phyloP scores from a whole-genome alignment of 2,329 filamentous ascomycete species.

The Ascochyta rabiei region DNA sequence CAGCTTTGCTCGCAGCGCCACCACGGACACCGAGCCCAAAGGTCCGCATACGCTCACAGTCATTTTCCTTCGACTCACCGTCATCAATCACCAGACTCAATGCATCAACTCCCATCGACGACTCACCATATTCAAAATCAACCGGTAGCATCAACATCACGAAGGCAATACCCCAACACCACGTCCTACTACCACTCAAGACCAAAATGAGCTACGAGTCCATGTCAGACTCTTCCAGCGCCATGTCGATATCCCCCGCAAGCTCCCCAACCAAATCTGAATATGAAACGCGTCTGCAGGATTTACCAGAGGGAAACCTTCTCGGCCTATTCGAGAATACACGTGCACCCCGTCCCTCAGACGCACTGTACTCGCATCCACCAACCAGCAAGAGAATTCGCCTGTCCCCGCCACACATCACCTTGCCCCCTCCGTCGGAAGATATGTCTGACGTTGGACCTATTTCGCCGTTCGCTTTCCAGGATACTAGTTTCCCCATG shows the following conservation, averaged over 20 bases:
- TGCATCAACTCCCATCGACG: conserved; percentile 39
- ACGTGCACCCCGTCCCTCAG: not conserved
- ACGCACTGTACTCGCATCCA: conserved; percentile 5
- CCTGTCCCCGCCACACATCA: not conserved
- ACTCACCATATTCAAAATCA: conserved; percentile 45
- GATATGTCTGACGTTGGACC: not conserved
- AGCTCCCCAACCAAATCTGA: conserved; percentile 36
- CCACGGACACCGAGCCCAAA: conserved; percentile 45
- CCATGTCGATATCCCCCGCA: conserved; percentile 26
- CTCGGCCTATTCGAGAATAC: conserved; percentile 5
- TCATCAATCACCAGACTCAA: conserved; percentile 40
- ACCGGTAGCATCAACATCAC: conserved; percentile 31
- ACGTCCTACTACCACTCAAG: conserved; percentile 36
- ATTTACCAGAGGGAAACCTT: conserved; percentile 6
- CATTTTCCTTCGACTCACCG: conserved; percentile 40
- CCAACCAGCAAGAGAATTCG: not conserved
- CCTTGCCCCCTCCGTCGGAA: not conserved
- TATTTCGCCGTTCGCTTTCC: conserved; percentile 36
- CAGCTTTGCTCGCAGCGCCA: conserved; percentile 28
- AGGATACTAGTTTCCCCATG: conserved; percentile 37
- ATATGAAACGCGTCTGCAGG: not conserved
- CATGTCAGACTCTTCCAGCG: conserved; percentile 30
- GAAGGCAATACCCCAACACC: conserved; percentile 24
- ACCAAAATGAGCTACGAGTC: conserved; percentile 43
- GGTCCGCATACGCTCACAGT: conserved; percentile 44